A percentile compares a stretch with the other conserved stretches of the same genome.
phyloP scores from a whole-genome alignment of 192 early-diverging fungal genomes.

The Neocallimastix lanati region DNA sequence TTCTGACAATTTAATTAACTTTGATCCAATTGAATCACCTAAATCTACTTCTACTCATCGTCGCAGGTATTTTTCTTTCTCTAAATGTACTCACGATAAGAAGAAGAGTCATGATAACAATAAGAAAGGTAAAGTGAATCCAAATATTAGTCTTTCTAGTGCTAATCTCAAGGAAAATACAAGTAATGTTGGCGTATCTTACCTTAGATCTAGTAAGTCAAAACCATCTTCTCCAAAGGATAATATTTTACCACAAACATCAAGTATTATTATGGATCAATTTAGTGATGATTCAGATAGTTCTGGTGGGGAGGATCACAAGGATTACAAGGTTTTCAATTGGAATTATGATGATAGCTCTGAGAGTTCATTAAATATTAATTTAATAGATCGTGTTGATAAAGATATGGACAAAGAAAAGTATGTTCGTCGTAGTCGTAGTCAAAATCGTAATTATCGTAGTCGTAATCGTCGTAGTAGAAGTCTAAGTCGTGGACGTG shows the following conservation, averaged over 20 bases:
- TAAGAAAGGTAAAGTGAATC: neutral
- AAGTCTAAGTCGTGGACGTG: neutral
- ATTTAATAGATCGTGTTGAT: neutral
- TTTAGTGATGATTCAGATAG: neutral
- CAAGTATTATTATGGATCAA: neutral
- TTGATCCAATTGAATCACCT: too few species aligned
- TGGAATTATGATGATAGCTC: neutral
- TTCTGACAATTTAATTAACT: neutral
- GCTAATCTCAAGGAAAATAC: neutral
- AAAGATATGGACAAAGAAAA: too few species aligned
- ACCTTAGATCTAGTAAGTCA: neutral
- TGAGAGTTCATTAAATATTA: neutral
- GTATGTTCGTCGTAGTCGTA: neutral
- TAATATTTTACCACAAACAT: neutral
- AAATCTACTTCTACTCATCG: too few species aligned
- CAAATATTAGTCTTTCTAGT: neutral
- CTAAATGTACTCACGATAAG: neutral
- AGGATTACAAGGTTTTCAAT: neutral
- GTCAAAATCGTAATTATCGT: neutral
- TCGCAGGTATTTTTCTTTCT: neutral
- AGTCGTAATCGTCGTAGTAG: neutral
- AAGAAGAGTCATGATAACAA: neutral
- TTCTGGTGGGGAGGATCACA: neutral
- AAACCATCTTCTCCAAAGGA: neutral
- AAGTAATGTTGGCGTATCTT: neutral